Base-by-base conservation (phyloP, 306 rosid genomes). In the Dalbergia cochinchinensis region DNA sequence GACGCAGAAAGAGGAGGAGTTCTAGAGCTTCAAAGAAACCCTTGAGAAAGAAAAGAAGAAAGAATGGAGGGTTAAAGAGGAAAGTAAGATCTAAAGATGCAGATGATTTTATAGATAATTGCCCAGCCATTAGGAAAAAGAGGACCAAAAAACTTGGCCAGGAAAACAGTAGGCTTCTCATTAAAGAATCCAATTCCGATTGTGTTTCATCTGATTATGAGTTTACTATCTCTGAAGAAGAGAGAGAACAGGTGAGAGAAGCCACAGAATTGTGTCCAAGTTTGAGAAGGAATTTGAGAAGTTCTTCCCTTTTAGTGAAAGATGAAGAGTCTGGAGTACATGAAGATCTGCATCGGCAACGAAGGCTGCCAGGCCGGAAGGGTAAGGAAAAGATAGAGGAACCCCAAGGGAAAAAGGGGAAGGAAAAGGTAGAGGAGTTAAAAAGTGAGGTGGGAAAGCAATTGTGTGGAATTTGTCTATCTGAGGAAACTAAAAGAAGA, bases 211-310 rank as follows among this genome's bases (percentile, higher is more conserved):
- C 94, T 57, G 97, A 90, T 74, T 82, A 62, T 82, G 96, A 91
- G 37, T 96, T 83, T 83, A 91, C 96, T 57, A 83, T 96, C 69
- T 96, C 99, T n/a, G 99, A 96, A 87, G 99, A 96, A 85, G 99
- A 96, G 85, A 96, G 97, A 79, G 96, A 93, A 82, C 99, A 93
- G 83, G 88, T 96, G 67, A 87, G 94, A 87, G 99, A 96, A 93
- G 97, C 98, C 41, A 76, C 58, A 85, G 83, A 81, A 86, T 83
- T 91, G 80, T 89, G 89, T 79, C 86, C 80, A 78, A 66, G 13
- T 60, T 77, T 85, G 79, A 80, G 84, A 82, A 80, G 78, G 62
- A 89, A 85, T 83, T 69, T 74, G 82, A 85, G 90, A 84, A 89
- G 86, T 74, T 83, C 95, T 64, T 80, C 87, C 57, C 62, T 74